phyloP scores from a whole-genome alignment of 2,329 filamentous ascomycete genomes.

The Orbilia quercus region DNA sequence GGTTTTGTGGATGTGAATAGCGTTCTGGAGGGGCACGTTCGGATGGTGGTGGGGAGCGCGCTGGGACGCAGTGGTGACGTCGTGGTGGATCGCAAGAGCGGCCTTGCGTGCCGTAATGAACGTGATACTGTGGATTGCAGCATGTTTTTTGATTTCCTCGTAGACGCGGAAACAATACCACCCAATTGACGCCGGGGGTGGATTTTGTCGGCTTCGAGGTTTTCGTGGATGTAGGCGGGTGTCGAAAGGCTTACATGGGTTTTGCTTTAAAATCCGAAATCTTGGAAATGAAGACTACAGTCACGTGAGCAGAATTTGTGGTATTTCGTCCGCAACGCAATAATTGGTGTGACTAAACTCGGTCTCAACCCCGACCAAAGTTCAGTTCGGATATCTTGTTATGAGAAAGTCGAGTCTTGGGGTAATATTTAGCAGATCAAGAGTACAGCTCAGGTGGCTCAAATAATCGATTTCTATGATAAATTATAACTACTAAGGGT shows the following conservation, averaged over 20 bases:
- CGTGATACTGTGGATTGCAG: constrained; percentile 53
- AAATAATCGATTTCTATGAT: too few species aligned
- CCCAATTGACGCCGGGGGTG: background rate
- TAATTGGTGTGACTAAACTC: too few species aligned
- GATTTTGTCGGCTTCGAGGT: constrained; percentile 28
- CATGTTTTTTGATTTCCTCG: constrained; percentile 10
- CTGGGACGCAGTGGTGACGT: constrained; percentile 42
- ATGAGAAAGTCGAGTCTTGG: too few species aligned
- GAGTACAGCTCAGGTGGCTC: too few species aligned
- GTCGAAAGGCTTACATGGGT: constrained; percentile 17
- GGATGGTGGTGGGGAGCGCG: constrained; percentile 4
- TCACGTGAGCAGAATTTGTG: constrained; percentile 4
- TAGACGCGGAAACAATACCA: constrained; percentile 13
- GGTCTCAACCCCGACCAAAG: too few species aligned
- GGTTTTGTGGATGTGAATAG: constrained; percentile 70
- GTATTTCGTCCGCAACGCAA: background rate
- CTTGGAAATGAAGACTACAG: too few species aligned
- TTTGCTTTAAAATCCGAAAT: constrained; percentile 51
- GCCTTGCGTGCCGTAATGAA: constrained; percentile 48
- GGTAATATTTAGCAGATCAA: too few species aligned
- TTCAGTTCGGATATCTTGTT: too few species aligned
- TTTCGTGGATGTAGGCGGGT: constrained; percentile 10
- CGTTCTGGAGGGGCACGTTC: constrained; percentile 33
- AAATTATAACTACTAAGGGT: too few species aligned
- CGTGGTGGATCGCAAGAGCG: constrained; percentile 47